Base-by-base conservation (phyloP, 768 basidiomycete genomes). In the Udeniomyces megalosporus region DNA sequence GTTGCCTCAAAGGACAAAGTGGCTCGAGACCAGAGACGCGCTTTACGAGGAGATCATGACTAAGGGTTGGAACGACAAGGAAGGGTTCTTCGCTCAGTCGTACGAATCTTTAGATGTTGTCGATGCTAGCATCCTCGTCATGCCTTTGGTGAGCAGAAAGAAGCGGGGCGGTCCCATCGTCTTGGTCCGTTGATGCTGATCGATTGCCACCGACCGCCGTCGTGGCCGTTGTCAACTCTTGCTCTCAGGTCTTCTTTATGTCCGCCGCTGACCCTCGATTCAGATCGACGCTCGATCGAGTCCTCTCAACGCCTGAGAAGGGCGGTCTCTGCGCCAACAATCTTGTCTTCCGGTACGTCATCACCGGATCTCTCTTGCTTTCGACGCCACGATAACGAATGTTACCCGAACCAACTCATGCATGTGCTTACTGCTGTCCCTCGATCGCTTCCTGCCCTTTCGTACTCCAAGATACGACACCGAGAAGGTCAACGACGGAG, bases 31-130 rank as follows among this genome's bases (percentile, higher is more conserved):
- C 3, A 81, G 92, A 22, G 92, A 97, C 69, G 73, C 77, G 5
- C 74, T 97, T 6, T 99, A 96, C 72, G 93, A 97, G 72, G 85
- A 95, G 66, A 86, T 97, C 67, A 89, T 91, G 85, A 72, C 79
- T 29, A 86, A 84, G 70, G 86, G 88, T 0, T 95, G 86, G 85
- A 86, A 92, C 67, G 69, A 66, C 65, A 68, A 70, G 57, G 63
- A 64, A 58, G 51, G 45, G 45, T 64, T 64, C 57, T 64, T 64
- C 29, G 84, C 82, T 24, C 92, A 99, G 75, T 84, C 84, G 69
- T 99, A 91, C 73, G 93, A 96, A 68, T 86, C 88, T 65, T 82
- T 77, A 0, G 77, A 84, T 48, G 78, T 86, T 11, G 47, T 62
- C 54, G 53, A 62, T 51, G 32, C 42, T 2, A 55, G 54, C 35